Base-by-base conservation (phyloP, 2,329 filamentous ascomycete genomes). In the Leptographium galeiforme region DNA sequence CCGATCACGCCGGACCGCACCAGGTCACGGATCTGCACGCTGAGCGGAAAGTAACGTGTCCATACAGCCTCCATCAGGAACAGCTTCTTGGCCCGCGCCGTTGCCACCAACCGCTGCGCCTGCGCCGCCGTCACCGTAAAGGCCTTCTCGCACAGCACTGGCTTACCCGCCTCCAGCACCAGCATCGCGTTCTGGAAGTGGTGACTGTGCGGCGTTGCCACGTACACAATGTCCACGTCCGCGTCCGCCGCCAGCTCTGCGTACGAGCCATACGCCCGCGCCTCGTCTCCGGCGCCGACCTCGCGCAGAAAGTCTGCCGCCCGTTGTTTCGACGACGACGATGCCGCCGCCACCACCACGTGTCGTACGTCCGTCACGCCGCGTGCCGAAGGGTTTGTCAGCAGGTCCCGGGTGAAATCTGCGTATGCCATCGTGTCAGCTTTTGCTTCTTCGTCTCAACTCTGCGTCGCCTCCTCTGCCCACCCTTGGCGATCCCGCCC, bases 161-260 rank as follows among this genome's bases (percentile, higher is more conserved):
- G 78, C 75, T 95, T 95, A 62, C 87, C 86, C 8, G 85, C 86
- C 59, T 87, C 78, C 41, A 95, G 75, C 45, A 83, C 85, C n/a
- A 94, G 77, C 79, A 89, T 87, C 58, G 81, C 79, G 69, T 95
- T 91, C 67, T 94, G 88, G 72, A 90, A 95, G 72, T 95, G 89
- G 67, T 95, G 89, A 61, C 86, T 90, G 71, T 95, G 89, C 16
- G 89, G 89, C 5, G 89, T 95, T 30, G 88, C 89, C 53, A 95
- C 80, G 68, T 95, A 95, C 69, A 95, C 70, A 61, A 94, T 87
- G 67, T 95, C 87, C 59, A 95, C 78, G 61, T 87, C 78, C 8
- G 84, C 72, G 65, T 95, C 87, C 50, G 78, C 77, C 32, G 91
- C 88, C 33, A 95, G 78, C 65, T 89, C 86, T 57, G 82, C 76